Evolutionary conservation across 495 filamentous ascomycete genomes (phyloP).

Genomic region (Lepraria neglecta): DNA sequence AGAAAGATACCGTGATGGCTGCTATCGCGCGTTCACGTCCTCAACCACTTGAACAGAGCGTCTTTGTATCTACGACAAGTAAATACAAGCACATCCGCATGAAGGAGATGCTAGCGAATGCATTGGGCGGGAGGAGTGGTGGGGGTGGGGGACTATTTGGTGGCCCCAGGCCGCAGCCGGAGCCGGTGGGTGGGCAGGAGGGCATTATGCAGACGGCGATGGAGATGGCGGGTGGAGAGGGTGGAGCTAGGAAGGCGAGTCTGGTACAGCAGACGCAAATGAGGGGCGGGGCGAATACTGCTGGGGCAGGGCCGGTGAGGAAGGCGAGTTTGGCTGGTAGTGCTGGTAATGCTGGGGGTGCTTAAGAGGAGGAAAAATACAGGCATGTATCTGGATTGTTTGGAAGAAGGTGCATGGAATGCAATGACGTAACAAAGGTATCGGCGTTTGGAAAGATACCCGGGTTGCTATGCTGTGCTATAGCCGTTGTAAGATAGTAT

Average conservation of each 20-base stretch:
- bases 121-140: conserved; percentile 44
- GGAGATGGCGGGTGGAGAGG: conserved; percentile 8
- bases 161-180: background rate
- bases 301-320: conserved; percentile 16
- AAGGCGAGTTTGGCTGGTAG: conserved; percentile 19
- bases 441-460: conserved; percentile 17
- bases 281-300: conserved; percentile 1
- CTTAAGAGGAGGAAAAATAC: background rate
- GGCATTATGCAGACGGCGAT: background rate
- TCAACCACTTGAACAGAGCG: conserved; percentile 61
- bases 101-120: conserved; percentile 79
- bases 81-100: conserved; percentile 80
- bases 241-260: conserved; percentile 18
- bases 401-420: no score
- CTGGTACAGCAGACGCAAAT: conserved; percentile 12
- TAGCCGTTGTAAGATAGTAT: background rate
- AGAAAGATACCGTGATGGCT: conserved; percentile 80
- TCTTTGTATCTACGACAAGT: conserved; percentile 58
- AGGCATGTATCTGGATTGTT: no score
- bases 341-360: background rate
- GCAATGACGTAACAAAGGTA: background rate
- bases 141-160: conserved; percentile 42
- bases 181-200: background rate
- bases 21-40: conserved; percentile 70
- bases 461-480: background rate